Base-by-base conservation (phyloP, 2,329 filamentous ascomycete genomes). In the Talaromyces sp. region DNA sequence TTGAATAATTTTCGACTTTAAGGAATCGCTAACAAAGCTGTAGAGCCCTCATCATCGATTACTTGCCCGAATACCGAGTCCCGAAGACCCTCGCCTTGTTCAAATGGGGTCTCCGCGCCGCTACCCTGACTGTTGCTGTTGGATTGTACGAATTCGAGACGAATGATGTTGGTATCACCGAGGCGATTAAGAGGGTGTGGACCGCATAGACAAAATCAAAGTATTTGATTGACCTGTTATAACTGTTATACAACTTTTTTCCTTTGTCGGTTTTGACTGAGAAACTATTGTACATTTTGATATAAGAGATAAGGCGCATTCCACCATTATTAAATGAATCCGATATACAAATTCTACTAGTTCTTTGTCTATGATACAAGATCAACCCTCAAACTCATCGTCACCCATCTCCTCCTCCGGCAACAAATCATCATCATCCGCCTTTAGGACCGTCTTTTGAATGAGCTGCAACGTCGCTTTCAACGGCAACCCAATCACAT, bases 81-180 rank as follows among this genome's bases (percentile, higher is more conserved):
- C 91, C 93, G 60, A 87, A 85, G 70, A 80, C 86, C 67, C 87
- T 87, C 77, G 88, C 86, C 75, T 63, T 83, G n/a, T 84, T 89
- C 76, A 87, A 86, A 78, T 98, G 93, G 93, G 82, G 84, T 43
- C 86, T 98, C 68, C 93, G 93, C 74, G 81, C 84, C 54, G 89
- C 87, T 67, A 97, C 96, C 11, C 83, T 94, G 66, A 82, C 92
- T 61, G 91, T 93, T 68, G 93, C 91, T 60, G 85, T 97, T 70
- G 93, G 93, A 65, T 85, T 98, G 74, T 99, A 99, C 82, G 94
- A 98, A 80, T 98, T 98, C 74, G 95, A 99, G 88, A 99, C 95
- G 37, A 98, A 97, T 76, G 95, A 99, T 72, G 92, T 99, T 61
- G 95, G 95, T 70, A 79, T 99, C 67, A 97, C 93, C 9, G 94